Percentiles rank a stretch among this genome's conserved stretches.
These are phyloP conservation scores for Cladophialophora bantiana DNA, from an alignment of 2,329 filamentous ascomycete species.

Conservation along the genomic window DNA sequence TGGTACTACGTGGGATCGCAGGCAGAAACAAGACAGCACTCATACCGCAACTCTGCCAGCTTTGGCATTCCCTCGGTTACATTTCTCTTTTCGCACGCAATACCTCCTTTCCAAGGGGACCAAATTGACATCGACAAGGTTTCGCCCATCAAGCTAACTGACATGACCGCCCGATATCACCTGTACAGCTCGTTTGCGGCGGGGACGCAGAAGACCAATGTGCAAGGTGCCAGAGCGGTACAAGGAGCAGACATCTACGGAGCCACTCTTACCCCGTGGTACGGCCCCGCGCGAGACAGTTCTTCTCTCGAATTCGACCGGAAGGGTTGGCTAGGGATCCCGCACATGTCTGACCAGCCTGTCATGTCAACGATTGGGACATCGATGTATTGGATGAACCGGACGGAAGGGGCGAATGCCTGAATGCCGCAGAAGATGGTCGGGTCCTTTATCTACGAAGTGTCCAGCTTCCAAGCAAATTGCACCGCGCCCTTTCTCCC, in stretches of 20 bases:
- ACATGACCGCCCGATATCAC: constrained; percentile 25
- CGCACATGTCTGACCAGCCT: constrained; percentile 21
- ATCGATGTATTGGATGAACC: constrained; percentile 17
- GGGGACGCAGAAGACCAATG: constrained; percentile 22
- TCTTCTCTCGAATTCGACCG: constrained; percentile 16
- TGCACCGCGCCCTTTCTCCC: constrained; percentile 23
- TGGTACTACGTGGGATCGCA: constrained; percentile 34
- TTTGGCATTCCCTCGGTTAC: constrained; percentile 16
- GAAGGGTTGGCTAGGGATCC: constrained; percentile 20
- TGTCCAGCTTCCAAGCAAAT: constrained; percentile 22
- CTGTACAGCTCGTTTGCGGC: constrained; percentile 24
- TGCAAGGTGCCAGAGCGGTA: constrained; percentile 13
- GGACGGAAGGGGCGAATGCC: not conserved
- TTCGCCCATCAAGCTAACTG: constrained; percentile 12
- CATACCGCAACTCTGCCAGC: constrained; percentile 12
- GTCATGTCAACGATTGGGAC: constrained; percentile 26
- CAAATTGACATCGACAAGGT: constrained; percentile 15
- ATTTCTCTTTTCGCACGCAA: constrained; percentile 8
- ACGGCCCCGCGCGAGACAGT: constrained; percentile 14
- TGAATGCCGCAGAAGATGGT: constrained; percentile 25
- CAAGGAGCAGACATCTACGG: constrained; percentile 26
- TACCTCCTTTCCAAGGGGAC: constrained; percentile 20
- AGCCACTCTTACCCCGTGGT: constrained; percentile 25
- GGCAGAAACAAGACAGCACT: constrained; percentile 23
- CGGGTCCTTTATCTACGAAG: constrained; percentile 16